Base-by-base conservation (phyloP, 2,329 filamentous ascomycete genomes). In the Remersonia thermophila region DNA sequence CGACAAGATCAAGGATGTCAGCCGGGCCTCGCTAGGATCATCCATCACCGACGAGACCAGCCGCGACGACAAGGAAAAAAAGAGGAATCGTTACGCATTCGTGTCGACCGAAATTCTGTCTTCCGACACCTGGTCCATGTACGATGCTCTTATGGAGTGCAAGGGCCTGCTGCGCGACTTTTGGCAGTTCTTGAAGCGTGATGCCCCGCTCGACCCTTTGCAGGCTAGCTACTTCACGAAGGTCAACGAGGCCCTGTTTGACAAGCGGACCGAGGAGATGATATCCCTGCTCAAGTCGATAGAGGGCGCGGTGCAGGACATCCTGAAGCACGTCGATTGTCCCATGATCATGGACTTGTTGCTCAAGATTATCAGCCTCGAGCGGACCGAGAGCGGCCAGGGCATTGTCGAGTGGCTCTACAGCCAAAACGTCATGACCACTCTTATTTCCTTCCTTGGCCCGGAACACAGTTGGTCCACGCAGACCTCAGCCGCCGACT, bases 191-290 rank as follows among this genome's bases (percentile, higher is more conserved):
- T 62, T 98, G 49, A 81, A 81, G 55, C 74, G 79, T 37, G 73
- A 83, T n/a, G 73, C 84, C 9, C 84, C 89, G 3, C 71, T 98
- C 37, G 89, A 96, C 56, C 83, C 89, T 27, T 71, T 95, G 5
- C 89, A 96, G 60, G 89, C 91, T 13, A 87, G 87, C 53, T 98
- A 98, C 57, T 98, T 98, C 56, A 95, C 89, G 37, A 98, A 96
- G 56, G 87, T 98, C 54, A 96, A 96, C 58, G 91, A 98, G 62
- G 83, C 85, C n/a, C 65, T 98, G 14, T 80, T 98, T 38, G 91
- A 96, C 57, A 93, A 91, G 62, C 96, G 96, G 70, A 95, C 93
- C 5, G 84, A 93, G 53, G 89, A 95, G 46, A 98, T 96, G 89
- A 68, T 96, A 47, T 77, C 80, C 13, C 77, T 98, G 43, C 76